These are phyloP conservation scores for Plasmodium adleri DNA, from an alignment of 169 alveolate species.

Conservation along the genomic window DNA sequence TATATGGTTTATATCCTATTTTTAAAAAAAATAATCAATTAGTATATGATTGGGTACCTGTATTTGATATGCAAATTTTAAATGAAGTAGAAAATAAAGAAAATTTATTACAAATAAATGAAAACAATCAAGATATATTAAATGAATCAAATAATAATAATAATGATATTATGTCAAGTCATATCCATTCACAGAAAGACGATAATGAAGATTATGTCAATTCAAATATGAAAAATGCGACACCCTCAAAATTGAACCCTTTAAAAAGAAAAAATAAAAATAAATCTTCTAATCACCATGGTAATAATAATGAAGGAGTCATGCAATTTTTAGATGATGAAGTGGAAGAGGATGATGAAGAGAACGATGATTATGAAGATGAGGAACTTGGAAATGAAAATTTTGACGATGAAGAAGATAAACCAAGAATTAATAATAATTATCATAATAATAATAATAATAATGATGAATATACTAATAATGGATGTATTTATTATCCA, in stretches of 20 bases:
- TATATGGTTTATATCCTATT: slow-evolving; percentile 70
- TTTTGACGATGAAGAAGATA: neutral
- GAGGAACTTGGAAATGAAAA: slow-evolving; percentile 1
- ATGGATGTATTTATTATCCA: slow-evolving; percentile 44
- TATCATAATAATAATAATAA: neutral
- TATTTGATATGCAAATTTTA: slow-evolving; percentile 51
- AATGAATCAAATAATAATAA: slow-evolving; percentile 2
- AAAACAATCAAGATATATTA: neutral
- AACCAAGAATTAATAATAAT: neutral
- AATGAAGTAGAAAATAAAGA: slow-evolving; percentile 14
- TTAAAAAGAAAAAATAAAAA: neutral
- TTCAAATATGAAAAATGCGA: neutral
- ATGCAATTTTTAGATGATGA: neutral
- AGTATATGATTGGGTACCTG: slow-evolving; percentile 77
- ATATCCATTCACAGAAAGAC: no score
- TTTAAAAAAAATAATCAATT: slow-evolving; percentile 59
- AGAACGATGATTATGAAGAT: neutral
- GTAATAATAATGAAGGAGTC: neutral
- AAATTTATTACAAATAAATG: neutral
- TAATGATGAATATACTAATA: neutral
- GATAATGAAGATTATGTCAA: no score
- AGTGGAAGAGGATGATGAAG: neutral
- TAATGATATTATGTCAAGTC: no score
- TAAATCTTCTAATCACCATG: neutral
- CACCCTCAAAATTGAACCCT: no score